A percentile compares a stretch with the other conserved stretches of the same genome.
These are phyloP conservation scores for Fusarium sp. DNA, from an alignment of 2,329 filamentous ascomycete species.

Conservation along the genomic window DNA sequence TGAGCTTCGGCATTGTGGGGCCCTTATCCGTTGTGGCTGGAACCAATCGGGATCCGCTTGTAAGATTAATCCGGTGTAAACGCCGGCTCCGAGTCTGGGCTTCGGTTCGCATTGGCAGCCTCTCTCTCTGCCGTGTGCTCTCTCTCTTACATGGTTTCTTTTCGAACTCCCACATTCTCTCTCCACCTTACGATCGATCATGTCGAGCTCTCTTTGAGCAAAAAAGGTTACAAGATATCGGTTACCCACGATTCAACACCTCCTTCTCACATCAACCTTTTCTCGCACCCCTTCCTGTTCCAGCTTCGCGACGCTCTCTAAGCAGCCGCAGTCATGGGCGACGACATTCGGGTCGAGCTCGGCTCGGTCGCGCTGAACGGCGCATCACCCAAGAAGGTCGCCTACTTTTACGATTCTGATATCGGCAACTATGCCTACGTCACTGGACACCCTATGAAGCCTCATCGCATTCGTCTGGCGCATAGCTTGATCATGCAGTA, in stretches of 20 bases:
- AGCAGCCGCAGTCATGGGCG: constrained; percentile 50
- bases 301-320: constrained; percentile 30
- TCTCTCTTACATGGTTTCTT: constrained; percentile 39
- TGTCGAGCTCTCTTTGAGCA: constrained; percentile 41
- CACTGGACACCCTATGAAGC: constrained; percentile 98
- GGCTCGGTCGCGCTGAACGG: constrained; percentile 62
- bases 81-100: constrained; percentile 29
- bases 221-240: constrained; percentile 10
- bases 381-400: constrained; percentile 79
- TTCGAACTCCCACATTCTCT: constrained; percentile 28
- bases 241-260: background rate
- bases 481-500: constrained; percentile 98
- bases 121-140: constrained; percentile 38
- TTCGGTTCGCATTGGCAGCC: constrained; percentile 34
- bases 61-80: constrained; percentile 46
- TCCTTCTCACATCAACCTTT: constrained; percentile 3
- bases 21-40: constrained; percentile 13
- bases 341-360: constrained; percentile 55
- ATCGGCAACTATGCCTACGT: constrained; percentile 99
- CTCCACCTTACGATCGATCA: constrained; percentile 28
- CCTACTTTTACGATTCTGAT: constrained; percentile 98
- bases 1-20: background rate
- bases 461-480: constrained; percentile 92
- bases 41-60: background rate
- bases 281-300: constrained; percentile 16